A percentile compares a stretch with the other conserved stretches of the same genome.
Evolutionary conservation across 139 green algal species (phyloP).

Genomic region (Chlorella sp.): DNA sequence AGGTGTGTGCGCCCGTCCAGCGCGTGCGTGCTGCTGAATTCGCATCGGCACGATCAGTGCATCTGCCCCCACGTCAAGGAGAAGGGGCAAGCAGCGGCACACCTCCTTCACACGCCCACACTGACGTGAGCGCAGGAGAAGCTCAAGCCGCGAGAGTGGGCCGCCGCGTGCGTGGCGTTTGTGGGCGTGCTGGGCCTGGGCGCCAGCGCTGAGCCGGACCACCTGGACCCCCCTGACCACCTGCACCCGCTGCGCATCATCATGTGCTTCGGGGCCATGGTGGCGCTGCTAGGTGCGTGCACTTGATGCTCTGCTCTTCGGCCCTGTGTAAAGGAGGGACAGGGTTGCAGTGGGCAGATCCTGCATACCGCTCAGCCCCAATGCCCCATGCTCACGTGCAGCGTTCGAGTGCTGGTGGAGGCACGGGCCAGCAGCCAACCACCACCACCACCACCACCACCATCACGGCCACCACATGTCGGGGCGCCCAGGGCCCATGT

Average conservation of each 20-base stretch:
- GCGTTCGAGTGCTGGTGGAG: slow-evolving; percentile 29
- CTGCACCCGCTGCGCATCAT: slow-evolving; percentile 11
- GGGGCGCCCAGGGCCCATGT: no score
- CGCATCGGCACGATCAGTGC: no score
- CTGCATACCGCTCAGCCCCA: no score
- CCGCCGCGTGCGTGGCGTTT: background rate
- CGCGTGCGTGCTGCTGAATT: no score
- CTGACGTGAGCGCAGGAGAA: slow-evolving; percentile 13
- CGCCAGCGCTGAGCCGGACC: slow-evolving; percentile 16
- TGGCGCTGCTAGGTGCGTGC: slow-evolving; percentile 14
- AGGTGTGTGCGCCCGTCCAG: no score
- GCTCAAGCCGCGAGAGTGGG: slow-evolving; percentile 4
- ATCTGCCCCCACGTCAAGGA: no score
- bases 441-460: slow-evolving; percentile 10
- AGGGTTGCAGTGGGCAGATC: no score
- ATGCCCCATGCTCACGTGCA: slow-evolving; percentile 5
- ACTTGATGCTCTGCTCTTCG: background rate
- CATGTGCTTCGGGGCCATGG: slow-evolving; percentile 6
- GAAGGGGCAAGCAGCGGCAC: no score
- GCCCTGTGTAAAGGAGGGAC: no score
- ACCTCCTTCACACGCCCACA: no score
- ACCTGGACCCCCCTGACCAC: slow-evolving; percentile 15
- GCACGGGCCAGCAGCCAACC: slow-evolving; percentile 6
- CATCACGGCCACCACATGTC: no score
- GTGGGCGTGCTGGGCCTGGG: slow-evolving; percentile 61